Evolutionary conservation across 2,329 filamentous ascomycete species (phyloP), one percentile per base, ranked within the genome.

Genomic region (Nemania abortiva): DNA sequence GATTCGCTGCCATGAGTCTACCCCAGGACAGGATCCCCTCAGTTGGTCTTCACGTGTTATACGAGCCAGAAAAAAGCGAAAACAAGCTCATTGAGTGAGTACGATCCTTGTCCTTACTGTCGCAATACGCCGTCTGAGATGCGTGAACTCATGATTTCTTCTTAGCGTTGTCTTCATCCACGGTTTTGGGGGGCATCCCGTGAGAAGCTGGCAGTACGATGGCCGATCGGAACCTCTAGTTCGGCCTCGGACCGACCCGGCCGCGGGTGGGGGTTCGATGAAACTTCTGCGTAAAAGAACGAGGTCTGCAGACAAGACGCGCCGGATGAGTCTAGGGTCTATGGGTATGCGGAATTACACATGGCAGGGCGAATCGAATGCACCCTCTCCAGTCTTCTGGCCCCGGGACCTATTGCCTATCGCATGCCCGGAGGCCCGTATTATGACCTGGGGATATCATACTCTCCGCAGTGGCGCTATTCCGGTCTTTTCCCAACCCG

Each of bases 181-280:
- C 57, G 70, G 70, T 0, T 68, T 72, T 27, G 70, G 70, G 15
- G 70, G 70, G n/a, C 68, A 72, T 53, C 65, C 68, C 18, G 60
- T 70, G 63, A 56, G 55, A 31, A 70, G 58, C 15, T 72, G 70
- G 70, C 68, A 70, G 53, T 56, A 52, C 34, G 64, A 72, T 20
- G 60, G 42, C 22, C 49, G 24, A 13, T 34, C 11, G 29, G 13
- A 37, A 13, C 31, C 54, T n/a, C 9, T 6, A 11, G 22, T 22
- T 58, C 39, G 50, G 29, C 20, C 45, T 3, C 56, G 20, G 24
- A 31, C 53, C 0, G 54, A 52, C 9, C 37, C 62, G 45, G n/a
- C 39, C 13, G 24, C 27, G n/a, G 53, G 59, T 13, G 50, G 59
- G 3, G n/a, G 52, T 7, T 64, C 67, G 20, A 11, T 63, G 15